Percentiles rank a stretch among this genome's conserved stretches.
phyloP scores from a whole-genome alignment of 495 filamentous ascomycete species.

The Neurospora sp. region DNA sequence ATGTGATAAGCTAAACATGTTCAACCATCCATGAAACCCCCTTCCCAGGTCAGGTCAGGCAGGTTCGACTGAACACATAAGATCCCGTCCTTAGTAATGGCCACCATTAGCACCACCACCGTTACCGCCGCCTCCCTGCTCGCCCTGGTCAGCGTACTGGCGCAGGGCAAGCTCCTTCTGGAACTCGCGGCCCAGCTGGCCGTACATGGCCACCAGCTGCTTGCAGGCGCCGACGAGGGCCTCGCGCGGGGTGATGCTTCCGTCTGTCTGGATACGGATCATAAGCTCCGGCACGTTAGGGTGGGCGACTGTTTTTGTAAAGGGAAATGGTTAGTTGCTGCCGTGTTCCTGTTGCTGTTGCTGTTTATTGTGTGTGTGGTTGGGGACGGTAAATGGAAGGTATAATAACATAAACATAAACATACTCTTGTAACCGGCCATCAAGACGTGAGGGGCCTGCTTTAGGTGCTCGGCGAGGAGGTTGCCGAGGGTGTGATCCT shows the following conservation, averaged over 20 bases:
- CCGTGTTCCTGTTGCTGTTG: no score
- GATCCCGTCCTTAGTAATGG: background rate
- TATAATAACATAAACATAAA: no score
- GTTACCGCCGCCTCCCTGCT: slow-evolving; percentile 26
- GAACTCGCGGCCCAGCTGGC: slow-evolving; percentile 71
- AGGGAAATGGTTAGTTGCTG: background rate
- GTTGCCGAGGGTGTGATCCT: slow-evolving; percentile 94
- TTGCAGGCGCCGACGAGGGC: slow-evolving; percentile 71
- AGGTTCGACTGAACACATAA: no score
- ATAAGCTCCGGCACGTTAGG: slow-evolving; percentile 77
- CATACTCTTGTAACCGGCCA: slow-evolving; percentile 81
- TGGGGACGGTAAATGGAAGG: no score
- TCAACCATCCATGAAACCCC: background rate
- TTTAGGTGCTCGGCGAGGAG: slow-evolving; percentile 73
- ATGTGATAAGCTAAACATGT: background rate
- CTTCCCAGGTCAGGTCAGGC: no score
- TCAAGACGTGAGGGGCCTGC: slow-evolving; percentile 65
- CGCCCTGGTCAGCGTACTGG: slow-evolving; percentile 67
- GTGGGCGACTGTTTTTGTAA: slow-evolving; percentile 51
- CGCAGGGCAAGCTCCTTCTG: slow-evolving; percentile 91
- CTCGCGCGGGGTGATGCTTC: slow-evolving; percentile 72
- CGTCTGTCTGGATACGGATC: slow-evolving; percentile 88
- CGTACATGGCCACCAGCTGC: slow-evolving; percentile 67
- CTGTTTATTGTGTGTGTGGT: background rate
- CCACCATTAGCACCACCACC: slow-evolving; percentile 6